These are phyloP conservation scores for Sordaria brevicollis DNA, from an alignment of 495 filamentous ascomycete genomes.

Conservation along the genomic window DNA sequence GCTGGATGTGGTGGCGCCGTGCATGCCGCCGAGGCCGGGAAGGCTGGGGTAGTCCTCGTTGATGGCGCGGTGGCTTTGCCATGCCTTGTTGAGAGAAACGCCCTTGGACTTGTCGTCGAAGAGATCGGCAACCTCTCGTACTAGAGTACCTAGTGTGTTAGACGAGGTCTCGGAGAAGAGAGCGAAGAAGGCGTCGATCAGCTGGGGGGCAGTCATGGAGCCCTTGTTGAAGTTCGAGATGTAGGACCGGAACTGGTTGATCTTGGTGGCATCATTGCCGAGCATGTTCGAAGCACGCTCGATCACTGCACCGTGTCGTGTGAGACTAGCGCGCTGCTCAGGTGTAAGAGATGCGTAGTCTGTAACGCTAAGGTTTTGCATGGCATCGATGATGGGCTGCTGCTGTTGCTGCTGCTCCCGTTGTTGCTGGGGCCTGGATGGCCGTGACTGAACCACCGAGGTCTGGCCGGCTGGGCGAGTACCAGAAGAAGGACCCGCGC, in stretches of 20 bases:
- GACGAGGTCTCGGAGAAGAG: constrained; percentile 69
- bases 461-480: constrained; percentile 12
- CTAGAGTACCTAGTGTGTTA: constrained; percentile 72
- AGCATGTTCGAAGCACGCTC: constrained; percentile 77
- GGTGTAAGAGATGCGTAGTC: constrained; percentile 43
- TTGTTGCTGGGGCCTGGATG: constrained; percentile 9
- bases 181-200: constrained; percentile 72
- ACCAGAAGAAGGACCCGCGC: constrained; percentile 65
- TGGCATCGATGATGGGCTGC: constrained; percentile 18
- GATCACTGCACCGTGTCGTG: constrained; percentile 69
- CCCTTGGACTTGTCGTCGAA: constrained; percentile 74
- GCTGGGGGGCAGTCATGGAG: constrained; percentile 54
- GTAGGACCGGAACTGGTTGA: constrained; percentile 62
- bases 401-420: constrained; percentile 2
- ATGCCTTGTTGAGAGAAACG: constrained; percentile 62
- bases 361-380: constrained; percentile 29
- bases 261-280: constrained; percentile 58
- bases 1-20: constrained; percentile 32
- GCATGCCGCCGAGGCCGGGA: constrained; percentile 57
- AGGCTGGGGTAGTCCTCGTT: constrained; percentile 95
- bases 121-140: constrained; percentile 87
- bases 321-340: constrained; percentile 67
- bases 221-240: constrained; percentile 66
- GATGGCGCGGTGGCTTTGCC: constrained; percentile 90
- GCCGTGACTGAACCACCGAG: constrained; percentile 27